phyloP scores from a whole-genome alignment of 345 rosid genomes.

The Passiflora organensis region DNA sequence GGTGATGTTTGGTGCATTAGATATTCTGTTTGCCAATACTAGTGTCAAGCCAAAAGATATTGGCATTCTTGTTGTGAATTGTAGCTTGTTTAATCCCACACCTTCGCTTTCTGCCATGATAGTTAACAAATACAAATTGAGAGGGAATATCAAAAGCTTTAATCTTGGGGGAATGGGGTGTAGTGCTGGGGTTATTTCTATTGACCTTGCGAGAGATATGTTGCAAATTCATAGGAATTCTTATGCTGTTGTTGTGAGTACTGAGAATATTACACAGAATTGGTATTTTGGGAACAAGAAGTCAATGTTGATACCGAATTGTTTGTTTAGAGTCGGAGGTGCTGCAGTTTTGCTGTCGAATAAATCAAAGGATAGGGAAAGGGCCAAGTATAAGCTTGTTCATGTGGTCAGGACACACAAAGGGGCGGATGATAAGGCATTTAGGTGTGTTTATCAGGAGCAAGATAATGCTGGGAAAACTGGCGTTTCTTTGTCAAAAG shows the following conservation, averaged over 20 bases:
- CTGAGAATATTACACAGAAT: no score
- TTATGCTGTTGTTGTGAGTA: no score
- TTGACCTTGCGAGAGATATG: constrained; percentile 6
- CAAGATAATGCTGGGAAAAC: constrained; percentile 7
- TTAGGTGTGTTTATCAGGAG: constrained; percentile 10
- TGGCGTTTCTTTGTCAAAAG: constrained; percentile 13
- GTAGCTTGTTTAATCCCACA: constrained; percentile 14
- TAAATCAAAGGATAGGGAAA: neutral
- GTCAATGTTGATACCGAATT: no score
- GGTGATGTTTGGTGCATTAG: constrained; percentile 3
- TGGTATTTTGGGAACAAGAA: no score
- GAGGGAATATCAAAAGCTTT: constrained; percentile 15
- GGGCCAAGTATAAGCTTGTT: constrained; percentile 14
- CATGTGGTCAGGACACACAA: constrained; percentile 14
- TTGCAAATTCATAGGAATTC: no score
- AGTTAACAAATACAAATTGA: constrained; percentile 10
- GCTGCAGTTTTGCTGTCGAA: constrained; percentile 16
- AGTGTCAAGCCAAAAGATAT: constrained; percentile 4
- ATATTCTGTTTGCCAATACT: constrained; percentile 5
- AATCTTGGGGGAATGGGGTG: constrained; percentile 21
- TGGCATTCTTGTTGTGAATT: constrained; percentile 14
- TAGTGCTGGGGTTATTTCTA: constrained; percentile 12
- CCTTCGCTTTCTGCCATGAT: constrained; percentile 16
- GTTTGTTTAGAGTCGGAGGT: no score
- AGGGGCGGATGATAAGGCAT: constrained; percentile 3